phyloP scores from a whole-genome alignment of 2,329 filamentous ascomycete species.

The Massarina eburnea region DNA sequence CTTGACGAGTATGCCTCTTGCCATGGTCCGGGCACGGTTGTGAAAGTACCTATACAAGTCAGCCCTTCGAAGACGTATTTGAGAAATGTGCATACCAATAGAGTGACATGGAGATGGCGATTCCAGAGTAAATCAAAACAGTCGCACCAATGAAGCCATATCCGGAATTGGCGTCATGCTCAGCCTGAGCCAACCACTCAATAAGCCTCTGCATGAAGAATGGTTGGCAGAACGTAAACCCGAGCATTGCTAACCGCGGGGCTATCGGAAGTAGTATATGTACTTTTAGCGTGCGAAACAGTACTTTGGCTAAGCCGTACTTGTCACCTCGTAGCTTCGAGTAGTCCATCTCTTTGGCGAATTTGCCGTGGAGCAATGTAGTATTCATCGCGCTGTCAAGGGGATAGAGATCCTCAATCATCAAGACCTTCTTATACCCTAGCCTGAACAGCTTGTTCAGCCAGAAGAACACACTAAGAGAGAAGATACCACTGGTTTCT shows the following conservation, averaged over 20 bases:
- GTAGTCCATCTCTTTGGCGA: constrained; percentile 12
- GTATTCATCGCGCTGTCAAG: constrained; percentile 20
- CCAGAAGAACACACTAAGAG: constrained; percentile 41
- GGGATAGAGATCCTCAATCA: constrained; percentile 31
- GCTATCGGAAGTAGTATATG: constrained; percentile 24
- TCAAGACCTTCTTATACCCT: constrained; percentile 32
- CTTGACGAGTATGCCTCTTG: constrained; percentile 8
- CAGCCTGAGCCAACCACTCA: constrained; percentile 12
- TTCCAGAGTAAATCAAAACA: constrained; percentile 11
- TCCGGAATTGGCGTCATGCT: constrained; percentile 14
- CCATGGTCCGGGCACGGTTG: constrained; percentile 11
- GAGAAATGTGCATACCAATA: constrained; percentile 1
- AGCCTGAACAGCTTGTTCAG: constrained; percentile 34
- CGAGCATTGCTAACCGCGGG: constrained; percentile 24
- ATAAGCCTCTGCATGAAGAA: constrained; percentile 26
- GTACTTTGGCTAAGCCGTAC: constrained; percentile 21
- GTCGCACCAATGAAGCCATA: constrained; percentile 17
- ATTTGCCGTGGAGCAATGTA: constrained; percentile 15
- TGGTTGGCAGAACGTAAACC: constrained; percentile 29
- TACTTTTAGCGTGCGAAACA: constrained; percentile 22
- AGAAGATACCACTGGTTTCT: constrained; percentile 37
- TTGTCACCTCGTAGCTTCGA: constrained; percentile 13
- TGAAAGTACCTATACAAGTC: constrained; percentile 11
- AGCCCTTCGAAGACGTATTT: neutral
- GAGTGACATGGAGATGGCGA: constrained; percentile 5